These are phyloP conservation scores for Cutaneotrichosporon sp. DNA, from an alignment of 1,284 basidiomycete genomes.

Conservation along the genomic window DNA sequence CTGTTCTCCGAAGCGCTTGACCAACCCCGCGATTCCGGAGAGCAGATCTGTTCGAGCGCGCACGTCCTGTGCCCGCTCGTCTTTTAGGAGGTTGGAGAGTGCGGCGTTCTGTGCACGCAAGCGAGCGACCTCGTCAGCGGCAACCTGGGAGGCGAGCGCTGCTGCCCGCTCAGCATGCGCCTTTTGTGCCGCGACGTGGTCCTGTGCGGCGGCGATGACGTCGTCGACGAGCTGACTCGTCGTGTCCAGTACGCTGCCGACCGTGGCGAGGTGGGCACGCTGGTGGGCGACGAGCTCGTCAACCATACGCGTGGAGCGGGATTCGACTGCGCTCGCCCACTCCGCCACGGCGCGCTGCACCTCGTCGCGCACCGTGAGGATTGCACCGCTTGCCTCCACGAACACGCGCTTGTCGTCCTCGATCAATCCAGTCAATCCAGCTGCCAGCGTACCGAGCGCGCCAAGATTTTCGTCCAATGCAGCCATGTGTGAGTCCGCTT, in stretches of 20 bases:
- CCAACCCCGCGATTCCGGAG: conserved; percentile 66
- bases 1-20: conserved; percentile 67
- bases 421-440: conserved; percentile 61
- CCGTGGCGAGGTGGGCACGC: conserved; percentile 46
- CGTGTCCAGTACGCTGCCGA: conserved; percentile 45
- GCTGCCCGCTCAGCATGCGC: conserved; percentile 60
- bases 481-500: conserved; percentile 34
- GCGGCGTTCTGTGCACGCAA: conserved; percentile 71
- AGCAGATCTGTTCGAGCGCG: conserved; percentile 70
- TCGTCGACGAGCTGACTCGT: conserved; percentile 60
- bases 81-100: conserved; percentile 63
- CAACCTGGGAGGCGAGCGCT: conserved; percentile 58
- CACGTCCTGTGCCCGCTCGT: conserved; percentile 66
- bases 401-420: conserved; percentile 58
- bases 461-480: conserved; percentile 56
- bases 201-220: conserved; percentile 62
- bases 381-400: conserved; percentile 50
- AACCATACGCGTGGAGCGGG: conserved; percentile 38
- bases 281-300: conserved; percentile 48
- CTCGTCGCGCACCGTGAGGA: conserved; percentile 37
- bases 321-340: conserved; percentile 39
- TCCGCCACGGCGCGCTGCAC: conserved; percentile 43
- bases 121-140: conserved; percentile 63
- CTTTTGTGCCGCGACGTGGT: conserved; percentile 62
- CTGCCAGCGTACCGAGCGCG: conserved; percentile 63